A percentile compares a stretch with the other conserved stretches of the same genome.
Conservation (phyloP, 192 early-diverging fungal species). For the Umbelopsis isabellina region DNA sequence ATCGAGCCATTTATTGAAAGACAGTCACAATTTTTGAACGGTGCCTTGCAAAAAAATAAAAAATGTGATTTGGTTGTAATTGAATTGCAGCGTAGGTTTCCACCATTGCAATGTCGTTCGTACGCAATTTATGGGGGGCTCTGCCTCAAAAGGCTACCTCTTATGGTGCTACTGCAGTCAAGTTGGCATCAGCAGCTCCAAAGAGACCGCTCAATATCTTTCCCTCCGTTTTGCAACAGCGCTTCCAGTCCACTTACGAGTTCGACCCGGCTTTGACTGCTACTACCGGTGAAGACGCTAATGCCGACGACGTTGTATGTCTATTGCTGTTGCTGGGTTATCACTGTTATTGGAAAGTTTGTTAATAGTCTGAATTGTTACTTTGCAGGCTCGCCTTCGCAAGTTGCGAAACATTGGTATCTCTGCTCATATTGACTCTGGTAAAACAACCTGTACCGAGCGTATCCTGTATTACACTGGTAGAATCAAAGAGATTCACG, state of each 20-base stretch:
- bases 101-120: conserved; percentile 33
- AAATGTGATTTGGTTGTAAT: conserved; percentile 5
- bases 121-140: conserved; percentile 36
- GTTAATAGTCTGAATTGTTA: neutral
- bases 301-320: conserved; percentile 34
- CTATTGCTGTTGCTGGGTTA: neutral
- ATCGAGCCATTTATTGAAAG: neutral
- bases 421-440: conserved; percentile 87
- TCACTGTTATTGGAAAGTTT: neutral
- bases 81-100: neutral
- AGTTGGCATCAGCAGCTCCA: conserved; percentile 14
- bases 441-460: conserved; percentile 87
- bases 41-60: conserved; percentile 11
- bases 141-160: conserved; percentile 27
- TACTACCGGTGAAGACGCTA: conserved; percentile 16
- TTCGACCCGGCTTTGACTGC: conserved; percentile 21
- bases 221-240: conserved; percentile 24
- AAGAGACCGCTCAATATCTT: conserved; percentile 30
- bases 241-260: conserved; percentile 33
- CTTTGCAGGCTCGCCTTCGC: conserved; percentile 53
- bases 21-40: conserved; percentile 9
- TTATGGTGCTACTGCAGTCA: conserved; percentile 1
- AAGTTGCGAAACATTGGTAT: conserved; percentile 86
- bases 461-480: conserved; percentile 85
- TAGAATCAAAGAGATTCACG: conserved; percentile 88